phyloP scores from a whole-genome alignment of 495 filamentous ascomycete genomes.

The Evansstolkia leycettana region DNA sequence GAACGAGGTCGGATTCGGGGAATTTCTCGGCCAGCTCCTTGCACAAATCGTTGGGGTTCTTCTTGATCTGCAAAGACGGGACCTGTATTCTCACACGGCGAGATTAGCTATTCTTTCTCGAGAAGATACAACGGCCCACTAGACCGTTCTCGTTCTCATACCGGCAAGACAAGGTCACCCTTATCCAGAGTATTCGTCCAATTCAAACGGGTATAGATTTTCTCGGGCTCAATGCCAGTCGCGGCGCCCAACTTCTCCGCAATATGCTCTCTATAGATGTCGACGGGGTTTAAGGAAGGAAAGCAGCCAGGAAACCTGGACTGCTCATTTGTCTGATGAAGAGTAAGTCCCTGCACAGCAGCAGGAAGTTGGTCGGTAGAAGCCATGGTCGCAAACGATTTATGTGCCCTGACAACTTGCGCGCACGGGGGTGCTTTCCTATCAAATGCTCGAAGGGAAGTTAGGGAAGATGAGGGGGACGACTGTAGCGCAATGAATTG shows the following conservation, averaged over 20 bases:
- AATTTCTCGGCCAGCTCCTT: constrained; percentile 65
- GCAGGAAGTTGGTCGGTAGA: constrained; percentile 19
- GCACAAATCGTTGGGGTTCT: constrained; percentile 63
- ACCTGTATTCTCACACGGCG: constrained; percentile 19
- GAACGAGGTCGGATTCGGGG: constrained; percentile 63
- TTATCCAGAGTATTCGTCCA: constrained; percentile 83
- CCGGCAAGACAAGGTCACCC: constrained; percentile 74
- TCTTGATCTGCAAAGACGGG: constrained; percentile 68
- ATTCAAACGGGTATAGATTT: constrained; percentile 65
- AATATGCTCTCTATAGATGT: constrained; percentile 80
- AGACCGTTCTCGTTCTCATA: constrained; percentile 19
- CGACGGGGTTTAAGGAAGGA: constrained; percentile 70
- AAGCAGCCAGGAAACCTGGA: constrained; percentile 35
- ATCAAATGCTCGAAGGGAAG: constrained; percentile 2
- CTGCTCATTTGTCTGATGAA: constrained; percentile 25
- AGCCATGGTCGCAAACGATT: constrained; percentile 17
- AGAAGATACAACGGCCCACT: too few species aligned
- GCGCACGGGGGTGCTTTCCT: constrained; percentile 3
- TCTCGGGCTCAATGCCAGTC: constrained; percentile 55
- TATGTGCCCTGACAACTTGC: background rate
- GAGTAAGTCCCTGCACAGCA: constrained; percentile 26
- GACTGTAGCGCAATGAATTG: constrained; percentile 2
- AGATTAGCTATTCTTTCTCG: too few species aligned
- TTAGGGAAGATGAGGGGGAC: constrained; percentile 6
- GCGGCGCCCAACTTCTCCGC: constrained; percentile 59